Base-by-base conservation (phyloP, 805 yeast genomes). In the Candida hungchunana region DNA sequence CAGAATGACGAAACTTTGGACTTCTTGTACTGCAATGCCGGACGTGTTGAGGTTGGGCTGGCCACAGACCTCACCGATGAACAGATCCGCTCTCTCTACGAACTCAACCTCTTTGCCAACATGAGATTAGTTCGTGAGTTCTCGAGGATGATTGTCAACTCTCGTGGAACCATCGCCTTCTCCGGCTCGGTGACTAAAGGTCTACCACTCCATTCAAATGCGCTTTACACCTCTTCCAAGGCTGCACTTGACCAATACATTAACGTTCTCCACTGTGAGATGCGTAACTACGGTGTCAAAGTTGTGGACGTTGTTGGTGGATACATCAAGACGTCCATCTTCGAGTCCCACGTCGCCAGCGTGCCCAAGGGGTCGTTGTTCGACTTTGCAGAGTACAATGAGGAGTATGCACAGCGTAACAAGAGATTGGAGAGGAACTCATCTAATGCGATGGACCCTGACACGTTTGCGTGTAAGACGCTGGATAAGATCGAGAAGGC, bases 211-310 rank as follows among this genome's bases (percentile, higher is more conserved):
- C 65, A 70, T 10, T 63, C 67, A 49, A 49, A 55, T 12, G 40
- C 62, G 2, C 47, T 56, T 10, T 68, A 69, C 48, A 46, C 59
- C 15, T 51, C 71, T 6, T 53, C 69, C 18, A 69, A 69, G 43
- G 67, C 72, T 1, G 72, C 73, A 3, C 53, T 69, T 39, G 65
- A 63, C 44, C 60, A 53, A 34, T 69, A 66, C 39, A 69, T 69
- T 2, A 39, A 48, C 20, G 56, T 47, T 2, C 47, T 69, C 18
- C 64, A 56, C 18, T 49, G 53, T 7, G 74, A 69, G 43, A 44
- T 68, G 60, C 45, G 48, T 30, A 67, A 67, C 3, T 64, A 59
- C 38, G 69, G 63, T 1, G 73, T 67, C 16, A 53, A 51, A 31
- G 73, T 69, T 3, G 56, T 62, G 34, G 59, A 64, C 41, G 61